These are phyloP conservation scores for Chytridium lagenaria DNA, from an alignment of 371 early-diverging fungal genomes.

Conservation along the genomic window DNA sequence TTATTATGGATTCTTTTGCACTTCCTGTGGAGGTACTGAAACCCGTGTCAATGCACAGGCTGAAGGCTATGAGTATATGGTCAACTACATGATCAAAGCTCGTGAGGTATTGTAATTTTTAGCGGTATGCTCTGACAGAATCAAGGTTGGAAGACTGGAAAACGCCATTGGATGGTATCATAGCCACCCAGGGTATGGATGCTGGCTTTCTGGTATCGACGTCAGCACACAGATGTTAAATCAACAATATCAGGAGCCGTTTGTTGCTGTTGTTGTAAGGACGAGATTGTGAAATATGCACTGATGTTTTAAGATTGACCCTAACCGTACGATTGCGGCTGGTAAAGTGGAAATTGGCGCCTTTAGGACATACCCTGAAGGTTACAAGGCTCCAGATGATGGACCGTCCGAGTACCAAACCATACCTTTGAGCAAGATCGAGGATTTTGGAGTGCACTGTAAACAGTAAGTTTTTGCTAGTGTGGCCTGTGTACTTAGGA, in stretches of 20 bases:
- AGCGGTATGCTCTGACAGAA: background rate
- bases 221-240: conserved; percentile 94
- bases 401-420: conserved; percentile 55
- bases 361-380: conserved; percentile 93
- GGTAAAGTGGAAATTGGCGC: conserved; percentile 98
- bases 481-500: background rate
- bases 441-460: conserved; percentile 97
- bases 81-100: conserved; percentile 82
- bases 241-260: conserved; percentile 95
- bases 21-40: conserved; percentile 97
- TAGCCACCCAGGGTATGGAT: conserved; percentile 98
- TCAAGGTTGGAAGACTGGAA: conserved; percentile 87
- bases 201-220: conserved; percentile 99
- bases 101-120: conserved; percentile 64
- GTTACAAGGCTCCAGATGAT: conserved; percentile 77
- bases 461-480: conserved; percentile 63
- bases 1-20: conserved; percentile 96
- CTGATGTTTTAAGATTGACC: conserved; percentile 78
- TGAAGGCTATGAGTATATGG: conserved; percentile 98
- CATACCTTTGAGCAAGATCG: conserved; percentile 93
- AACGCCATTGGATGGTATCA: conserved; percentile 99
- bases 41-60: conserved; percentile 97
- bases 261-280: conserved; percentile 90
- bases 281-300: background rate
- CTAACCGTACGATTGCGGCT: conserved; percentile 93